These are phyloP conservation scores for Bipolaris oryzae DNA, from an alignment of 2,329 filamentous ascomycete species.

Conservation along the genomic window DNA sequence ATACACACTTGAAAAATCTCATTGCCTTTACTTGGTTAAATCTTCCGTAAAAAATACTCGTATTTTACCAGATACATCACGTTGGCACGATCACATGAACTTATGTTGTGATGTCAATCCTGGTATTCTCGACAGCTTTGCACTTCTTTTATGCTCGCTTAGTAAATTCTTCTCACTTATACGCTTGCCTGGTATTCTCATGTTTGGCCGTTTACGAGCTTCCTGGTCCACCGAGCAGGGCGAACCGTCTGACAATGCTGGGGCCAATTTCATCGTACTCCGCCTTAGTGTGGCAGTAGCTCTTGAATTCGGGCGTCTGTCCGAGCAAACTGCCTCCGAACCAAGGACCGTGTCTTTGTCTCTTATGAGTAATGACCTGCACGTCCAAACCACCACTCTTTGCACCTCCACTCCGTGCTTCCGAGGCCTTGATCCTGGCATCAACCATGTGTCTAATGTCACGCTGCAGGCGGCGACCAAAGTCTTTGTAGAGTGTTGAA, in stretches of 20 bases:
- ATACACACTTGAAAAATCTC: not conserved
- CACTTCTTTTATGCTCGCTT: slow-evolving; percentile 23
- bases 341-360: slow-evolving; percentile 97
- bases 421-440: slow-evolving; percentile 87
- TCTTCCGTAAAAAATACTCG: not conserved
- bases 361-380: slow-evolving; percentile 95
- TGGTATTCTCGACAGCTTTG: slow-evolving; percentile 25
- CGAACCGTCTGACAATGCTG: slow-evolving; percentile 93
- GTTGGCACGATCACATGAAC: not conserved
- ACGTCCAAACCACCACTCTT: slow-evolving; percentile 95
- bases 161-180: slow-evolving; percentile 14
- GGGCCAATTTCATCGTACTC: slow-evolving; percentile 92
- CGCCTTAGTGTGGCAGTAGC: slow-evolving; percentile 85
- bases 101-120: slow-evolving; percentile 6
- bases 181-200: not conserved
- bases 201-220: slow-evolving; percentile 62
- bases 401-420: slow-evolving; percentile 87
- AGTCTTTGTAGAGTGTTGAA: slow-evolving; percentile 98
- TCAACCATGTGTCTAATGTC: slow-evolving; percentile 97
- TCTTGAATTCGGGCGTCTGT: slow-evolving; percentile 97
- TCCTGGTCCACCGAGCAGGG: slow-evolving; percentile 88
- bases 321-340: slow-evolving; percentile 96
- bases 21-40: not conserved
- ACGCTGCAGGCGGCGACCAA: slow-evolving; percentile 91
- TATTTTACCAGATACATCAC: not conserved